Evolutionary conservation across 805 yeast species (phyloP).

Genomic region (Wickerhamomyces chaumierensis): DNA sequence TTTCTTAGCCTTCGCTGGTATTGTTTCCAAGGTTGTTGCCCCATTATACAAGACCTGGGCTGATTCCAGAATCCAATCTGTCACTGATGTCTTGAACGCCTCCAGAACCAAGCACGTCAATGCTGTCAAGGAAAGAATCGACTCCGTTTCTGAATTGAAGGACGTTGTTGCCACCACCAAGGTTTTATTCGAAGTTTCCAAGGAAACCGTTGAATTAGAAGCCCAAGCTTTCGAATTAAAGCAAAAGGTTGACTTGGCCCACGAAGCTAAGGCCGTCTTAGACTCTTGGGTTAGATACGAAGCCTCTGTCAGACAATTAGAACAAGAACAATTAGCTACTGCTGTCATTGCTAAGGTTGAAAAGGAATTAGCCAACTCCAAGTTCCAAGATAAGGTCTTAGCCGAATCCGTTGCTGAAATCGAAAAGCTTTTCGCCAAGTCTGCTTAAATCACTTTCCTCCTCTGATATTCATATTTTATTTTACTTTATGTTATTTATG

Average conservation of each 20-base stretch:
- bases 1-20: conserved; percentile 64
- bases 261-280: conserved; percentile 87
- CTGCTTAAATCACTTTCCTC: conserved; percentile 9
- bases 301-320: conserved; percentile 88
- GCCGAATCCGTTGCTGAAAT: conserved; percentile 86
- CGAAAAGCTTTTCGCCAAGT: conserved; percentile 64
- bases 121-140: conserved; percentile 90
- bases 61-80: conserved; percentile 70
- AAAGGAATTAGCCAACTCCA: conserved; percentile 72
- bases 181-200: conserved; percentile 85
- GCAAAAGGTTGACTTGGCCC: conserved; percentile 79
- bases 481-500: too few relatives aligned
- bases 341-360: conserved; percentile 82
- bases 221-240: conserved; percentile 88
- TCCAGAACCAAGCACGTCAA: conserved; percentile 85
- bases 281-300: conserved; percentile 99
- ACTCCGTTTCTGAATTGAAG: conserved; percentile 75
- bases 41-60: conserved; percentile 96
- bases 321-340: conserved; percentile 85
- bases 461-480: too few relatives aligned
- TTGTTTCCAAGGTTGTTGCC: conserved; percentile 79
- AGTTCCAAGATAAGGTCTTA: conserved; percentile 88
- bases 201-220: conserved; percentile 94
- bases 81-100: conserved; percentile 69
- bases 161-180: conserved; percentile 88